Conservation (phyloP, 805 yeast genomes). For the Myxozyma vanderwaltii region DNA sequence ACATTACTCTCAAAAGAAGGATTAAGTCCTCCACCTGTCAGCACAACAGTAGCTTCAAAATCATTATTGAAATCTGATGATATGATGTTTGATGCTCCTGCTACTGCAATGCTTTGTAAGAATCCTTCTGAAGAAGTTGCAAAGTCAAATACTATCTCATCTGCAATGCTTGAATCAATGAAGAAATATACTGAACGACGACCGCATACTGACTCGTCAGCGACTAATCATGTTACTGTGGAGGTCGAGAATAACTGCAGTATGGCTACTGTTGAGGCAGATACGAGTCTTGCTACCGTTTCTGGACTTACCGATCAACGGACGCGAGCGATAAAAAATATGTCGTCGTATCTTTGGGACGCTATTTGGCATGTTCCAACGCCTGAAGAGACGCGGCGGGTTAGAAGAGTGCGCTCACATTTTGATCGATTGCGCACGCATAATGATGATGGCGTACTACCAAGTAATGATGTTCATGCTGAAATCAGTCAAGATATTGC, state of each 20-base stretch:
- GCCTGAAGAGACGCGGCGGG: not conserved
- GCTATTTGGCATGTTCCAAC: constrained; percentile 10
- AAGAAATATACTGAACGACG: not conserved
- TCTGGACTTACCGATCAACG: not conserved
- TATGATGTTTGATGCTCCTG: not conserved
- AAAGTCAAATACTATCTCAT: not conserved
- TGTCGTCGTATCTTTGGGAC: constrained; percentile 13
- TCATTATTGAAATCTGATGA: not conserved
- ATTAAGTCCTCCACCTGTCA: constrained; percentile 7
- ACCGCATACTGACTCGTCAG: not conserved
- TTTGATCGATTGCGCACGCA: not conserved
- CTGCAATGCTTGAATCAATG: constrained; percentile 5
- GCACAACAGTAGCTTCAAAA: not conserved
- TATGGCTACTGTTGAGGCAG: not conserved
- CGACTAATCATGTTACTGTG: no score
- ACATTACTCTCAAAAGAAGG: constrained; percentile 7
- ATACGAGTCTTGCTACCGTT: not conserved
- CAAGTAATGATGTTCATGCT: no score
- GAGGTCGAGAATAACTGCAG: not conserved
- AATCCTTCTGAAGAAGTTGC: not conserved
- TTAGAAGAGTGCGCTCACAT: not conserved
- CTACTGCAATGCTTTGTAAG: not conserved
- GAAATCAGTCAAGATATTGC: not conserved
- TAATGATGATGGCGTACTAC: not conserved
- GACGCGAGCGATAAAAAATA: constrained; percentile 1